Percentiles rank a stretch among this genome's conserved stretches.
Evolutionary conservation across 208 protist species (phyloP).

Genomic region (Acanthamoeba lenticulata): DNA sequence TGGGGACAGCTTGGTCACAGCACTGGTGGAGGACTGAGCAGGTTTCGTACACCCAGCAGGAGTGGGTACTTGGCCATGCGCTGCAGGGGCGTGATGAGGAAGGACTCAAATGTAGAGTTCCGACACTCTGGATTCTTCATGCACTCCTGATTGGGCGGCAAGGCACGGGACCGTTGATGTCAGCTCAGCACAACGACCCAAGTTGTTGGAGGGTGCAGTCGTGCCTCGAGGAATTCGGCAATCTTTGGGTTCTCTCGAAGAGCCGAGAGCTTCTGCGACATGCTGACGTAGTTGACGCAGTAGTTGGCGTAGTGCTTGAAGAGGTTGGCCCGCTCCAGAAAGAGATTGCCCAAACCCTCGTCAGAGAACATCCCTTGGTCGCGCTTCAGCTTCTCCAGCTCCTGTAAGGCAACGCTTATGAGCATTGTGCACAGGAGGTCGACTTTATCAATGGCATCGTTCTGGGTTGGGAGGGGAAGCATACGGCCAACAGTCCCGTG

Average conservation of each 20-base stretch:
- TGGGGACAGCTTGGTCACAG: not conserved
- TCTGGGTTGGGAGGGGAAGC: not conserved
- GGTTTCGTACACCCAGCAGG: not conserved
- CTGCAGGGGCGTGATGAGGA: conserved; percentile 61
- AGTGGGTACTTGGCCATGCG: conserved; percentile 15
- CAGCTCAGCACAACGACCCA: not conserved
- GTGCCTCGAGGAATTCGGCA: conserved; percentile 22
- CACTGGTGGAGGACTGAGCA: not conserved
- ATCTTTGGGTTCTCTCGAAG: not conserved
- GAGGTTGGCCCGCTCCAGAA: conserved; percentile 6
- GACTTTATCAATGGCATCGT: not conserved
- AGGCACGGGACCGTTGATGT: not conserved
- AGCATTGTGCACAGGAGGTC: no score
- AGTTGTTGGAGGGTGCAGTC: not conserved
- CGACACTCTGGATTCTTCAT: not conserved
- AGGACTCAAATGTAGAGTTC: conserved; percentile 3
- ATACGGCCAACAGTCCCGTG: not conserved
- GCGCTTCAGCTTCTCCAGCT: not conserved
- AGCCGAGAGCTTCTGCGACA: not conserved
- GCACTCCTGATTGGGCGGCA: conserved; percentile 43
- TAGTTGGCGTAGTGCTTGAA: conserved; percentile 67
- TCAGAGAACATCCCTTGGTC: not conserved
- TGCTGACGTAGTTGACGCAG: conserved; percentile 48
- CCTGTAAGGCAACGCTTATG: no score
- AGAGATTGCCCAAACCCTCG: not conserved